Evolutionary conservation across 306 rosid genomes (phyloP), one percentile per base, ranked within the genome.

Genomic region (Prunus davidiana): DNA sequence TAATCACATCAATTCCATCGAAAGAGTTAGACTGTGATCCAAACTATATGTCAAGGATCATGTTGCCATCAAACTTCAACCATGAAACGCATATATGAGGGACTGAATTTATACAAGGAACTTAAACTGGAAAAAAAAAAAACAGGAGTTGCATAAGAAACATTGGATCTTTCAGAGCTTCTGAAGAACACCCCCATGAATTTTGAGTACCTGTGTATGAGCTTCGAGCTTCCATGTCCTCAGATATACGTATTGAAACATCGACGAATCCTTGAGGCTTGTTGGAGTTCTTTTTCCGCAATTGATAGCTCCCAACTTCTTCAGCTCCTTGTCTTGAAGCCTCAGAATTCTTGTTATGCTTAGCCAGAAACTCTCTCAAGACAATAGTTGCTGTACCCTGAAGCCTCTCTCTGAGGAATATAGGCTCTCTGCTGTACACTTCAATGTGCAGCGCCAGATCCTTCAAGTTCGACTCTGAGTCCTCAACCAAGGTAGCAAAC

Each of bases 261-360:
- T 91, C 95, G 46, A 91, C 69, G 77, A 89, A 93, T 38, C 93
- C 97, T 78, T 79, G 83, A 54, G 95, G 90, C 62, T 93, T 88
- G 82, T 66, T 84, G 74, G 96, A 89, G 15, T 86, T 86, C 64
- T 75, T 85, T 74, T 85, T 87, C 41, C 84, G 84, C 69, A 93
- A 77, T 56, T 88, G 93, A 77, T 91, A 93, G 86, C 98, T 93
- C 52, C 89, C 86, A 14, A 88, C 84, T 75, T 89, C 91, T 79
- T 78, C 89, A 67, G 71, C 80, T 66, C 82, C 88, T 13, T 82
- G 62, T 77, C 78, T 82, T 12, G 93, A 75, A 25, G 18, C 73
- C 81, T 83, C 84, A 5, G 81, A 28, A 28, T 77, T 78, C 82
- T 86, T 86, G 62, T 71, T 79, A 69, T 81, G 87, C 89, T 91